Conservation (phyloP, 331 rosid species). For the Quercus phellos region DNA sequence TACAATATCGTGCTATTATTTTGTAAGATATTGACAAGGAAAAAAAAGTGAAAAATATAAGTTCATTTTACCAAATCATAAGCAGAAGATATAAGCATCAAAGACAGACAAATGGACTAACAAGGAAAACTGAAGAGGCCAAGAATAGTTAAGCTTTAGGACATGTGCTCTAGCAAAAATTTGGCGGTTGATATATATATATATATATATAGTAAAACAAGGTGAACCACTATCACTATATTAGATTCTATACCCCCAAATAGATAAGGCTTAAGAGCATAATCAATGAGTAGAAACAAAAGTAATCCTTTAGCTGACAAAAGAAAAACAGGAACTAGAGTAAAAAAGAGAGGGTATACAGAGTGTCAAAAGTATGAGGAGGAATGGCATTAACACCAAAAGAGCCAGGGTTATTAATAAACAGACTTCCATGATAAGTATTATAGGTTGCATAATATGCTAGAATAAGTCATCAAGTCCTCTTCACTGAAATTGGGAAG, state of each 20-base stretch:
- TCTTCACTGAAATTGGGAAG: not conserved
- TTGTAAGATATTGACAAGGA: not conserved
- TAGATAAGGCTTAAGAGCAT: conserved; percentile 2
- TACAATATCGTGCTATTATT: not conserved
- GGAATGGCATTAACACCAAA: not conserved
- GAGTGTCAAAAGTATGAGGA: not conserved
- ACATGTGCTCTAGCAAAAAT: not conserved
- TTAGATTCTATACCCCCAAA: conserved; percentile 8
- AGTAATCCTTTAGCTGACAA: not conserved
- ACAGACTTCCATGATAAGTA: not conserved
- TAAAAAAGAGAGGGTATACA: not conserved
- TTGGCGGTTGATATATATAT: not conserved
- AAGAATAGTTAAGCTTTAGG: not conserved
- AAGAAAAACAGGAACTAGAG: conserved; percentile 3
- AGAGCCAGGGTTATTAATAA: not conserved
- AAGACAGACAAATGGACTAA: not conserved
- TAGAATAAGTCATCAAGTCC: not conserved
- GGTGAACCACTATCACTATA: not conserved
- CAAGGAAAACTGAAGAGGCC: not conserved
- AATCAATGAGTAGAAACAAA: not conserved
- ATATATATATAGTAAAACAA: not conserved
- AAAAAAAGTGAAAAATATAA: not conserved
- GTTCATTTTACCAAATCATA: not conserved
- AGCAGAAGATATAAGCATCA: not conserved
- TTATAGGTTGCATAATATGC: not conserved